These are phyloP conservation scores for Leccinum broughii DNA, from an alignment of 768 basidiomycete species.

Conservation along the genomic window DNA sequence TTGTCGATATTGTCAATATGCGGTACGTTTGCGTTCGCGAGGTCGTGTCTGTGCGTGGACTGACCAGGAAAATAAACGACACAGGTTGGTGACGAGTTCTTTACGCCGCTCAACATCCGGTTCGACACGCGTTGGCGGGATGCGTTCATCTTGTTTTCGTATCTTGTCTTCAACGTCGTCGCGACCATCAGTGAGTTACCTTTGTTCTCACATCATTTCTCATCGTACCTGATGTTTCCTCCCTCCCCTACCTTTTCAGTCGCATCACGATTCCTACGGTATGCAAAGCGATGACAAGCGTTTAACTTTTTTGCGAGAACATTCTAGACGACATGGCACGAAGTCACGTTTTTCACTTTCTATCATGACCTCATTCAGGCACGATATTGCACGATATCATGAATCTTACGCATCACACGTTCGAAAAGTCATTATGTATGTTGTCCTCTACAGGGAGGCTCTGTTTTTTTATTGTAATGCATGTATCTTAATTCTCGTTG, in stretches of 20 bases:
- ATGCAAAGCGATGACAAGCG: conserved; percentile 52
- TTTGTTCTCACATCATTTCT: neutral
- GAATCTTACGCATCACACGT: neutral
- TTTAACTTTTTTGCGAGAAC: neutral
- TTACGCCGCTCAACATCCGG: conserved; percentile 62
- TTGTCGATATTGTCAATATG: conserved; percentile 77
- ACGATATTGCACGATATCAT: neutral
- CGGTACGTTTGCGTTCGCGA: conserved; percentile 25
- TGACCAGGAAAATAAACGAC: neutral
- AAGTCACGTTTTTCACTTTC: neutral
- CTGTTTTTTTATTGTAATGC: neutral
- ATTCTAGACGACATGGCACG: neutral
- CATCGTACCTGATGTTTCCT: neutral
- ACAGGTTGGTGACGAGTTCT: conserved; percentile 69
- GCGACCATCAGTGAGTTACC: conserved; percentile 48
- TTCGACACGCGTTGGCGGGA: conserved; percentile 69
- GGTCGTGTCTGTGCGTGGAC: neutral
- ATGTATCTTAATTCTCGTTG: neutral
- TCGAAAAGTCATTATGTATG: neutral
- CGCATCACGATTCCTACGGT: conserved; percentile 71
- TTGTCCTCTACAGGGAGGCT: neutral
- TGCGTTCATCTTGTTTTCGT: conserved; percentile 63
- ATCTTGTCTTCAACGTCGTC: conserved; percentile 70
- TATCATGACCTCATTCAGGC: neutral
- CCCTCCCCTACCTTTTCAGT: conserved; percentile 32